Base-by-base conservation (phyloP, 345 rosid species). In the Corchorus olitorius region DNA sequence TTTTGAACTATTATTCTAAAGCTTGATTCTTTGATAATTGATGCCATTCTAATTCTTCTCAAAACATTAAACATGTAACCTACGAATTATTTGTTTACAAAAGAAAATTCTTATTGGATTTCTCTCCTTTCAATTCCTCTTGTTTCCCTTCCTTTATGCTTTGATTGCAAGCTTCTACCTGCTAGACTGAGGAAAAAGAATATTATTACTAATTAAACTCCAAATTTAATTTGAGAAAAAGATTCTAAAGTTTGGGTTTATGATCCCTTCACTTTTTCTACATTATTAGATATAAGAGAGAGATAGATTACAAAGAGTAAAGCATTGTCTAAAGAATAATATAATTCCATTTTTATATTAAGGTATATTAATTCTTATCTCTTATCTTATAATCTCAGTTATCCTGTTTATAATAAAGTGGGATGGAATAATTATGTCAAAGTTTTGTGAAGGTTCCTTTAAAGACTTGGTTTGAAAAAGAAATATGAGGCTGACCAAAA, bases 1-100 rank as follows among this genome's bases (percentile, higher is more conserved):
- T 77, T 80, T 80, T 66, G 65, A 49, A 71, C 33, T 43, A 34
- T 49, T 72, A 33, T 78, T 59, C 65, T 41, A 72, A 79, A 27
- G 27, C 27, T 27, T 27, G 27, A 27, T 27, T 27, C 27, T 27
- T 27, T 27, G 27, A 27, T 27, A 27, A 27, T 27, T 27, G 27
- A 27, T 27, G 27, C 27, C 27, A 27, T 27, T 27, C 27, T 27
- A n/a, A n/a, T n/a, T 27, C 27, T 27, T 27, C 27, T 27, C 27
- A 27, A 27, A 27, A 27, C 27, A 27, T 27, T 27, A 27, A 27
- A 27, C 27, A 27, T 27, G 43, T 48, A 10, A 11, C 53, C 35
- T 41, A 0, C 1, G 7, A 5, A 13, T 35, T 34, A 27, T n/a
- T 64, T 41, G 3, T 65, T n/a, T n/a, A 16, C 37, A 15, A 37